Evolutionary conservation across 2,329 filamentous ascomycete genomes (phyloP), one percentile per base, ranked within the genome.

Genomic region (Capronia americana): DNA sequence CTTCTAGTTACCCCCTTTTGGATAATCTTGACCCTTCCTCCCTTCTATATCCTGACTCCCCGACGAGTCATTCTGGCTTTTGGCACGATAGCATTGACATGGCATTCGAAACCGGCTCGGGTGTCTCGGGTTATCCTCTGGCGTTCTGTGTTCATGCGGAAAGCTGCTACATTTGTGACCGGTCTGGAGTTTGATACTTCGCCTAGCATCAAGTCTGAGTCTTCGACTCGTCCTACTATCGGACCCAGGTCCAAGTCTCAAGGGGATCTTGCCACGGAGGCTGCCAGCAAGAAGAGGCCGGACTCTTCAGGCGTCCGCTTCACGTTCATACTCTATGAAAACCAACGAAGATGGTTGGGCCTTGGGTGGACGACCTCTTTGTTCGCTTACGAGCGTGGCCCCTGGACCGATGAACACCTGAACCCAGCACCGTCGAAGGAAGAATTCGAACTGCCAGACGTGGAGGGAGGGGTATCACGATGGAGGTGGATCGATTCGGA

Each of bases 361-460:
- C 85, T 99, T 12, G 95, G 95, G 0, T 99, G 95, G 93, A 98
- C 95, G 0, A 90, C 90, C 2, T 96, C 90, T 46, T 82, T 99
- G 68, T 92, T 99, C 71, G 89, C 93, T 0, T 96, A 97, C 74
- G 95, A 99, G 76, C 86, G 95, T 50, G 86, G 90, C 1, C 85
- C 93, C 0, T 99, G 95, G 94, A 97, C 95, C 0, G 95, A 99
- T 77, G 95, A 99, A 78, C 93, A 97, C 76, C 87, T 96, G 63
- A 97, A 97, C 68, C 76, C 89, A 0, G 90, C 92, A 3, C 89
- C 92, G 0, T 80, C 89, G 0, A 93, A 90, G 70, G 91, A 95
- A 51, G 86, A 86, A 10, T 92, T 92, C 70, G 83, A 87, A 64
- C 79, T 92, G 2, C 90, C 89, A 0, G 86, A 89, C 66, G 88